A percentile compares a stretch with the other conserved stretches of the same genome.
phyloP scores from a whole-genome alignment of 768 basidiomycete genomes.

The Lanmaoa rubissima region DNA sequence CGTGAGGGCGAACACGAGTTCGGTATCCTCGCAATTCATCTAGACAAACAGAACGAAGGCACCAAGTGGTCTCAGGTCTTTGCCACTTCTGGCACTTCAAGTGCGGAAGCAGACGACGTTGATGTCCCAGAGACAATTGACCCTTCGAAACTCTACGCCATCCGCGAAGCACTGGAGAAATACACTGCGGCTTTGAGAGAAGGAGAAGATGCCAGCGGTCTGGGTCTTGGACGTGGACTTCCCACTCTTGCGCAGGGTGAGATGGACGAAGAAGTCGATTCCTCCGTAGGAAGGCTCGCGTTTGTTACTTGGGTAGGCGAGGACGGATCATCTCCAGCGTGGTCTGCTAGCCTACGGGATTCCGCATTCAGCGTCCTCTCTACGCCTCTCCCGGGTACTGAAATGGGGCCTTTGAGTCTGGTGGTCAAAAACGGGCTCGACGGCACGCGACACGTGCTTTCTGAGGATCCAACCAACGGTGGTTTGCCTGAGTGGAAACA shows the following conservation, averaged over 20 bases:
- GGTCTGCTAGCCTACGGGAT: slow-evolving; percentile 37
- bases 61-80: slow-evolving; percentile 90
- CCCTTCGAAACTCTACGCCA: slow-evolving; percentile 73
- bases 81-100: slow-evolving; percentile 42
- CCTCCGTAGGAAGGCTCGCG: slow-evolving; percentile 62
- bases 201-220: slow-evolving; percentile 58
- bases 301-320: slow-evolving; percentile 65
- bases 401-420: slow-evolving; percentile 38
- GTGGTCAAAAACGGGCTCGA: slow-evolving; percentile 74
- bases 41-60: slow-evolving; percentile 83
- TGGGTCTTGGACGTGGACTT: slow-evolving; percentile 64
- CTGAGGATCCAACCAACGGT: slow-evolving; percentile 17
- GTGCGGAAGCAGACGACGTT: slow-evolving; percentile 41
- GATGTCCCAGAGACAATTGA: slow-evolving; percentile 89
- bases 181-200: slow-evolving; percentile 67
- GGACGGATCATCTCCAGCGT: slow-evolving; percentile 46
- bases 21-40: slow-evolving; percentile 75
- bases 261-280: slow-evolving; percentile 87
- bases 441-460: slow-evolving; percentile 59
- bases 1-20: slow-evolving; percentile 64
- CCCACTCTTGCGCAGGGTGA: slow-evolving; percentile 87
- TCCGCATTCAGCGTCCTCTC: slow-evolving; percentile 59
- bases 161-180: slow-evolving; percentile 82
- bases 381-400: slow-evolving; percentile 60
- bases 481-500: slow-evolving; percentile 63